These are phyloP conservation scores for Exophiala sideris DNA, from an alignment of 2,329 filamentous ascomycete species.

Conservation along the genomic window DNA sequence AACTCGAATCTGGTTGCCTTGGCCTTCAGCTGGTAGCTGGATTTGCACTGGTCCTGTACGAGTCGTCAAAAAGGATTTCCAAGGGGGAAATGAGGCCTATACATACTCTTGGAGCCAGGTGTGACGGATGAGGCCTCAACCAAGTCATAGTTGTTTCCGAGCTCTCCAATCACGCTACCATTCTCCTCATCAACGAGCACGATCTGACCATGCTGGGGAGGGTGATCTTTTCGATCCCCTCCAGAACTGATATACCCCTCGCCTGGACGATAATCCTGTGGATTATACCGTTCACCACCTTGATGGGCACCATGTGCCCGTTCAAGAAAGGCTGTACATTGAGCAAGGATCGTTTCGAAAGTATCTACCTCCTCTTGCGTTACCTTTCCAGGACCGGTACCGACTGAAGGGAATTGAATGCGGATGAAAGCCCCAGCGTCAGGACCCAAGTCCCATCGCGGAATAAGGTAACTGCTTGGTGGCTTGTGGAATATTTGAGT, in stretches of 20 bases:
- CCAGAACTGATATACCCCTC: slow-evolving; percentile 64
- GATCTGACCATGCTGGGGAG: slow-evolving; percentile 65
- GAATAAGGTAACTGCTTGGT: slow-evolving; percentile 87
- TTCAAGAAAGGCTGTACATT: slow-evolving; percentile 94
- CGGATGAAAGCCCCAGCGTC: slow-evolving; percentile 87
- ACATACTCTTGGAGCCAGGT: slow-evolving; percentile 82
- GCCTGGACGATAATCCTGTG: slow-evolving; percentile 72
- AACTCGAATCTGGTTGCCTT: slow-evolving; percentile 47
- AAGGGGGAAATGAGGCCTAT: background rate
- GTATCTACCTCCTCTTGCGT: slow-evolving; percentile 92
- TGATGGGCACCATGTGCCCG: slow-evolving; percentile 62
- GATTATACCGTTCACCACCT: slow-evolving; percentile 63
- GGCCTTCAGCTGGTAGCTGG: slow-evolving; percentile 44
- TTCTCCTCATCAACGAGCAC: slow-evolving; percentile 95
- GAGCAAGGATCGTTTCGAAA: slow-evolving; percentile 95
- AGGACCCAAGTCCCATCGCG: slow-evolving; percentile 87
- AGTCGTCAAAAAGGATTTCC: slow-evolving; percentile 23
- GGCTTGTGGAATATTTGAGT: slow-evolving; percentile 98
- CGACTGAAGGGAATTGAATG: slow-evolving; percentile 79
- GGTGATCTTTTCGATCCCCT: slow-evolving; percentile 21
- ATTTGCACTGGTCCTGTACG: slow-evolving; percentile 47
- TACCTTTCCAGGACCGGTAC: slow-evolving; percentile 60
- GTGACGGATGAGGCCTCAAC: slow-evolving; percentile 72
- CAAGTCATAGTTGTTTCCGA: slow-evolving; percentile 76
- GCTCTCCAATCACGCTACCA: slow-evolving; percentile 88